These are phyloP conservation scores for Paraphoma sp. DNA, from an alignment of 2,329 filamentous ascomycete genomes.

Conservation along the genomic window DNA sequence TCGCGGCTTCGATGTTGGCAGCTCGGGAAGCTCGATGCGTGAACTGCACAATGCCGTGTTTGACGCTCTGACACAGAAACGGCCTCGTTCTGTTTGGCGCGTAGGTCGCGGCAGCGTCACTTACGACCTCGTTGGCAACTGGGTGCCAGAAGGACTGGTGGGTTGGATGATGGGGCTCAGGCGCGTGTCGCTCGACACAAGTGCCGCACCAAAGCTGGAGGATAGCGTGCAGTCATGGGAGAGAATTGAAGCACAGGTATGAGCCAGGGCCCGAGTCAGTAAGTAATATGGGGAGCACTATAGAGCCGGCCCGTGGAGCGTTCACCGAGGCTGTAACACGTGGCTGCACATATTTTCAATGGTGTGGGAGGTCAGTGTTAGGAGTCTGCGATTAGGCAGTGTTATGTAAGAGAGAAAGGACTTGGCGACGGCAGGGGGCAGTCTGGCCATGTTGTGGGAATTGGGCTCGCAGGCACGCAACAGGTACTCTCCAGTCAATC, in stretches of 20 bases:
- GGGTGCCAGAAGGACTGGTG: constrained; percentile 79
- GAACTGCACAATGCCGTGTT: constrained; percentile 88
- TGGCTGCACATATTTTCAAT: neutral
- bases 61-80: constrained; percentile 77
- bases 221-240: constrained; percentile 57
- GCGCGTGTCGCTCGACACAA: constrained; percentile 54
- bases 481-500: constrained; percentile 13
- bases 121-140: constrained; percentile 85
- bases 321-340: neutral
- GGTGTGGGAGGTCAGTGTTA: neutral
- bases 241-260: constrained; percentile 46
- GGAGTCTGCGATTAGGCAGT: constrained; percentile 7
- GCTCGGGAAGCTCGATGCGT: constrained; percentile 73
- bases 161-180: constrained; percentile 91
- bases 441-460: constrained; percentile 5
- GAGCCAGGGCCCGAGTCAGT: neutral
- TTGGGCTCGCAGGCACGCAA: constrained; percentile 10
- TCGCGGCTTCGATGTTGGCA: constrained; percentile 60
- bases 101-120: constrained; percentile 84
- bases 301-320: neutral
- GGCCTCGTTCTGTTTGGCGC: constrained; percentile 68
- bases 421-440: constrained; percentile 9
- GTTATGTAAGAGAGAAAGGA: constrained; percentile 25
- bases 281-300: neutral
- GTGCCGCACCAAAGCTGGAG: constrained; percentile 45